Evolutionary conservation across 345 rosid genomes (phyloP), one percentile per base, ranked within the genome.

Genomic region (Lenwebbia sp.): DNA sequence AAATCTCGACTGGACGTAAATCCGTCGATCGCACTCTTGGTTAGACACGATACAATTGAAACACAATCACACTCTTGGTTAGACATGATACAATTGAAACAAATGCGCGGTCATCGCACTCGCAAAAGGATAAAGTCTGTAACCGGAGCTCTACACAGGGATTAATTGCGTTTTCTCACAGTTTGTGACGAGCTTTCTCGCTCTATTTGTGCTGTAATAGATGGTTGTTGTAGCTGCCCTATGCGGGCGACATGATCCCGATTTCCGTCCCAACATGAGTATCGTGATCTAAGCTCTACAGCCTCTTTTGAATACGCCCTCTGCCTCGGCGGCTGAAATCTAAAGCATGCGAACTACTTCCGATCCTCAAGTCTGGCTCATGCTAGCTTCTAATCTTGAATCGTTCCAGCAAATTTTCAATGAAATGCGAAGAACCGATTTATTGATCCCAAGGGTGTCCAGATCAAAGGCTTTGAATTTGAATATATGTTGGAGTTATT

Each of bases 21-120:
- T 91, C 87, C n/a, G 90, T 90, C 7, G 91, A 90, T 53, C 91
- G 4, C 40, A 40, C 40, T 40, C 40, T 40, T 40, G 40, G 40
- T 40, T 40, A 40, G 40, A 40, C 40, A 40, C 4, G 40, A 40
- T 40, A 40, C 40, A 40, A 40, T 40, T 40, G 40, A 40, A 40
- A 40, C 40, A 40, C 2, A 40, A 40, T 40, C 40, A 40, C 40
- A 40, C 40, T 40, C 10, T 37, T 70, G 22, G 56, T 54, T 11
- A 44, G 47, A 54, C 6, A 37, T 83, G 41, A 54, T 54, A 21
- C 26, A 6, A 21, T 6, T 10, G 9, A 52, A 33, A 51, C 70
- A 13, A 28, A 60, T 60, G 21, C 10, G 7, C 1, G 37, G 37
- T 13, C 74, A 60, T 60, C 3, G 37, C 33, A 13, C 2, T 60